These are phyloP conservation scores for Alternaria burnsii DNA, from an alignment of 2,329 filamentous ascomycete genomes.

Conservation along the genomic window DNA sequence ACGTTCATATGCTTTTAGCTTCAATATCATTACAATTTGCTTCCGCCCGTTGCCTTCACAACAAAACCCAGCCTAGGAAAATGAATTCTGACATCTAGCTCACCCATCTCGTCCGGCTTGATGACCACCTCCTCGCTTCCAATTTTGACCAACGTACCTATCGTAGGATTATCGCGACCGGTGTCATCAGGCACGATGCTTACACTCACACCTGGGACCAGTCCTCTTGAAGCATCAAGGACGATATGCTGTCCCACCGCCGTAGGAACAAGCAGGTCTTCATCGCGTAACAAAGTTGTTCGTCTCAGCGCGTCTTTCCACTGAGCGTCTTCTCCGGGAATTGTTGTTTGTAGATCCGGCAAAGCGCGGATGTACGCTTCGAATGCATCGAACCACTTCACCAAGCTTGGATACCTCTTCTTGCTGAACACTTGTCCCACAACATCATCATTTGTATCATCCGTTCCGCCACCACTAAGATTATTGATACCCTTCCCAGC, in stretches of 20 bases:
- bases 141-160: constrained; percentile 47
- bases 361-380: constrained; percentile 44
- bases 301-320: constrained; percentile 21
- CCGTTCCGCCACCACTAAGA: constrained; percentile 47
- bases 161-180: constrained; percentile 49
- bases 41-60: constrained; percentile 30
- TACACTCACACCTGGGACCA: constrained; percentile 42
- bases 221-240: constrained; percentile 42
- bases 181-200: constrained; percentile 53
- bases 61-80: constrained; percentile 54
- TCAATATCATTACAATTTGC: constrained; percentile 11
- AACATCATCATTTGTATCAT: constrained; percentile 30
- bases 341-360: constrained; percentile 33
- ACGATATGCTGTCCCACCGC: constrained; percentile 33
- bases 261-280: constrained; percentile 44
- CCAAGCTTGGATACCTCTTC: constrained; percentile 48
- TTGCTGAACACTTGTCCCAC: constrained; percentile 48
- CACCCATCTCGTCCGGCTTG: constrained; percentile 40
- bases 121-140: constrained; percentile 54
- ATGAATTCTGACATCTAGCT: constrained; percentile 50
- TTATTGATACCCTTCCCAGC: constrained; percentile 46
- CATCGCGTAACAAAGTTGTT: constrained; percentile 5
- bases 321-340: constrained; percentile 7
- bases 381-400: constrained; percentile 49
- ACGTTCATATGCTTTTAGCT: too few relatives aligned